These are phyloP conservation scores for Raffaelea ambrosiae DNA, from an alignment of 2,329 filamentous ascomycete species.

Conservation along the genomic window DNA sequence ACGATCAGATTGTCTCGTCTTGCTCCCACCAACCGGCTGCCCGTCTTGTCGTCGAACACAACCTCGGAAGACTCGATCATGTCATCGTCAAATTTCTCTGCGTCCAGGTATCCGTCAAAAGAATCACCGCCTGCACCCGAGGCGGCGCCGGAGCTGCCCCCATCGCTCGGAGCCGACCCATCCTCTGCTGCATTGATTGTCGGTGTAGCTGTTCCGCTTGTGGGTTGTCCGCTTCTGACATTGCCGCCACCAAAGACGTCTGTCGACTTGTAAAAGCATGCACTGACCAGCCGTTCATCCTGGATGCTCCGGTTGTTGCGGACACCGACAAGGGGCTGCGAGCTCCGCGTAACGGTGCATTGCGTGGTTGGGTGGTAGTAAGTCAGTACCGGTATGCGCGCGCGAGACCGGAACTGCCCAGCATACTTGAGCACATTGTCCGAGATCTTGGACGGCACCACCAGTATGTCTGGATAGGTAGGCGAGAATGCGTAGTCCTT, in stretches of 20 bases:
- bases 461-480: conserved; percentile 80
- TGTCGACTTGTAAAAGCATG: conserved; percentile 73
- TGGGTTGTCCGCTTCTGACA: conserved; percentile 18
- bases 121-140: not conserved
- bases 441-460: conserved; percentile 84
- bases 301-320: conserved; percentile 85
- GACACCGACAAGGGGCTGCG: conserved; percentile 82
- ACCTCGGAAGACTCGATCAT: conserved; percentile 45
- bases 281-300: conserved; percentile 86
- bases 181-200: conserved; percentile 20
- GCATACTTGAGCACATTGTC: conserved; percentile 96
- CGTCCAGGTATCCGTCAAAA: conserved; percentile 39
- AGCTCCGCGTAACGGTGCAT: conserved; percentile 91
- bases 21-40: conserved; percentile 65
- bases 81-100: conserved; percentile 62
- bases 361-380: conserved; percentile 97
- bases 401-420: conserved; percentile 76
- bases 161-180: not conserved
- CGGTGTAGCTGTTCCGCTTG: not conserved
- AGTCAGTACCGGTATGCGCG: conserved; percentile 79
- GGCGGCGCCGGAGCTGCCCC: not conserved
- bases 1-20: conserved; percentile 93
- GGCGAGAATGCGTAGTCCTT: conserved; percentile 82
- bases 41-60: conserved; percentile 49
- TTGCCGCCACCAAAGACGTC: conserved; percentile 27